phyloP scores from a whole-genome alignment of 1,284 basidiomycete genomes.

The Coniferiporia sulphurascens region DNA sequence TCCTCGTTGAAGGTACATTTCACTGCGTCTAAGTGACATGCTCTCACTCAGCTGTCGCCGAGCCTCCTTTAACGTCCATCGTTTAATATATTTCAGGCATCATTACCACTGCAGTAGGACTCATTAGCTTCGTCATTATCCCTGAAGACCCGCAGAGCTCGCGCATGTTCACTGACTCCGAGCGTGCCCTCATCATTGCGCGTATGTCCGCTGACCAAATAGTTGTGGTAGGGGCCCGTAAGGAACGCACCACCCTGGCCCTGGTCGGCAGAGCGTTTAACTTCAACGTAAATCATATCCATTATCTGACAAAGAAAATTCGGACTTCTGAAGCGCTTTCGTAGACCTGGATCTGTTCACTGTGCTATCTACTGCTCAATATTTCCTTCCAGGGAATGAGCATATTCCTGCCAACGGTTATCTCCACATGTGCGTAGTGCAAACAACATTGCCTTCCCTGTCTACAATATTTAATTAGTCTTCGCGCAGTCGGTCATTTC shows the following conservation, averaged over 20 bases:
- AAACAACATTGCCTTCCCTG: neutral
- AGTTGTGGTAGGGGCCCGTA: slow-evolving; percentile 28
- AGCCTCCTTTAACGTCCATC: too few relatives aligned
- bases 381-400: slow-evolving; percentile 36
- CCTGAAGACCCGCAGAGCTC: slow-evolving; percentile 35
- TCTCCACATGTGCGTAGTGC: slow-evolving; percentile 31
- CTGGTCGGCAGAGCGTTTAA: slow-evolving; percentile 35
- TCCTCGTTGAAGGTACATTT: slow-evolving; percentile 34
- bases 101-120: slow-evolving; percentile 34
- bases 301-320: neutral
- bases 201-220: slow-evolving; percentile 35
- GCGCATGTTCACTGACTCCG: slow-evolving; percentile 32
- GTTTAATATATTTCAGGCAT: slow-evolving; percentile 27
- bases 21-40: neutral
- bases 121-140: slow-evolving; percentile 33
- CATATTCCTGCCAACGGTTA: slow-evolving; percentile 39
- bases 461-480: neutral
- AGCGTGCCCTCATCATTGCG: slow-evolving; percentile 32
- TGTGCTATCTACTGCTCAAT: slow-evolving; percentile 17
- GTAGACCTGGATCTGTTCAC: slow-evolving; percentile 9
- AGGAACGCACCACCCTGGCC: slow-evolving; percentile 31
- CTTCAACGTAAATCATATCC: slow-evolving; percentile 29
- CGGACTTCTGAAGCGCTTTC: slow-evolving; percentile 15
- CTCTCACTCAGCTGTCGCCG: neutral
- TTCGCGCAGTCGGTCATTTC: slow-evolving; percentile 14